phyloP scores from a whole-genome alignment of 176 grass and related monocot species.

The Bonia amplexicaulis region DNA sequence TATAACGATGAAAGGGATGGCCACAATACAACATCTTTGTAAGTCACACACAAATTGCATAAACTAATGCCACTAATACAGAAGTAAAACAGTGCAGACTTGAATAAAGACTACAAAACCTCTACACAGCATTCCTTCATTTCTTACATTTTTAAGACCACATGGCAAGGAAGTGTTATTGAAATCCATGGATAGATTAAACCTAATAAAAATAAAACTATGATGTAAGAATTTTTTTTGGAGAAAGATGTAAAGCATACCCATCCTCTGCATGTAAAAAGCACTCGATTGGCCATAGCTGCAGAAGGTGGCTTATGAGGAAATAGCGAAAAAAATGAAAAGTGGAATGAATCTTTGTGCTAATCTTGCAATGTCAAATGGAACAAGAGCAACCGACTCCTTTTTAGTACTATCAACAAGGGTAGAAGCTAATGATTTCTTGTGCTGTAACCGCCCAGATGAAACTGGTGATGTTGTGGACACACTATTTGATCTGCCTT shows the following conservation, averaged over 20 bases:
- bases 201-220: conserved; percentile 18
- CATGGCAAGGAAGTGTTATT: conserved; percentile 23
- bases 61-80: conserved; percentile 9
- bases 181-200: not conserved
- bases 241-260: conserved; percentile 37
- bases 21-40: not conserved
- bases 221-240: not conserved
- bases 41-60: conserved; percentile 5
- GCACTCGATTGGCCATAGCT: conserved; percentile 63
- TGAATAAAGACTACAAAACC: conserved; percentile 14
- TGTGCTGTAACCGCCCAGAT: conserved; percentile 49
- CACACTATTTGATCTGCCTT: conserved; percentile 26
- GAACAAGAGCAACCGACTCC: conserved; percentile 69
- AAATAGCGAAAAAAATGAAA: conserved; percentile 64
- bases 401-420: conserved; percentile 74
- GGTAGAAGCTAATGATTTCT: conserved; percentile 84
- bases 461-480: conserved; percentile 33
- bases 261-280: conserved; percentile 97
- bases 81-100: not conserved
- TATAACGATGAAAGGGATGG: not conserved
- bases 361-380: conserved; percentile 70
- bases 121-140: not conserved
- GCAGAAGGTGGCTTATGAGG: conserved; percentile 76
- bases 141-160: conserved; percentile 4
- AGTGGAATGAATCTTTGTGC: conserved; percentile 53